Evolutionary conservation across 352 stramenopile genomes (phyloP).

Genomic region (Phytopythium aichiense): DNA sequence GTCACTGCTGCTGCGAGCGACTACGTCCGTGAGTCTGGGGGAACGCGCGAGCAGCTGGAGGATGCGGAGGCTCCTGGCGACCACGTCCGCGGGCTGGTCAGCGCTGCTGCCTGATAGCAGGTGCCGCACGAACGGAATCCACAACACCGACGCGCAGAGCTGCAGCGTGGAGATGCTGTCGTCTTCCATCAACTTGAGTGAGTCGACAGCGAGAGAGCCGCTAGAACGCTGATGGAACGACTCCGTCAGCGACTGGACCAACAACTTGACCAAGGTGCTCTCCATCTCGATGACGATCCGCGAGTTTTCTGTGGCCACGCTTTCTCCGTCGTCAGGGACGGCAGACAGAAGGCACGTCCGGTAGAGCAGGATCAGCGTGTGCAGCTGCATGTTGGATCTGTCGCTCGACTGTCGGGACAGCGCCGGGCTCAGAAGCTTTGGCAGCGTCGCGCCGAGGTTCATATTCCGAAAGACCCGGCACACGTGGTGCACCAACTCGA

Average conservation of each 20-base stretch:
- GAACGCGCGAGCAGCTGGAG: constrained; percentile 52
- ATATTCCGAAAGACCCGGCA: constrained; percentile 56
- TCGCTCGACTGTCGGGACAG: constrained; percentile 42
- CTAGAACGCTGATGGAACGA: background rate
- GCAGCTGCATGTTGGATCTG: constrained; percentile 35
- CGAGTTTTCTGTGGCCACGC: background rate
- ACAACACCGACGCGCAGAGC: constrained; percentile 21
- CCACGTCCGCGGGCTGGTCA: constrained; percentile 7
- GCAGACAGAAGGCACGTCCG: constrained; percentile 44
- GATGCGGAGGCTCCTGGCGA: constrained; percentile 28
- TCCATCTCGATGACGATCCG: constrained; percentile 30
- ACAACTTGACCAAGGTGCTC: constrained; percentile 20
- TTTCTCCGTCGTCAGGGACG: constrained; percentile 3
- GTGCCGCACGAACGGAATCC: constrained; percentile 18
- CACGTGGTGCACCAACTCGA: constrained; percentile 61
- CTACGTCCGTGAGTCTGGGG: constrained; percentile 23
- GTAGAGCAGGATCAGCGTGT: constrained; percentile 64
- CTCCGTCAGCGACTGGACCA: constrained; percentile 8
- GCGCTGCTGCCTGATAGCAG: constrained; percentile 6
- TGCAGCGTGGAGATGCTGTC: constrained; percentile 23
- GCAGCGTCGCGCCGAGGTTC: constrained; percentile 61
- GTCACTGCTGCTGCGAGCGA: constrained; percentile 33
- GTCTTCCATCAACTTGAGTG: constrained; percentile 16
- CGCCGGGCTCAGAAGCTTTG: constrained; percentile 63
- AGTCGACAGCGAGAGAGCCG: background rate